These are phyloP conservation scores for Trichoderma sp. DNA, from an alignment of 2,329 filamentous ascomycete genomes.

Conservation along the genomic window DNA sequence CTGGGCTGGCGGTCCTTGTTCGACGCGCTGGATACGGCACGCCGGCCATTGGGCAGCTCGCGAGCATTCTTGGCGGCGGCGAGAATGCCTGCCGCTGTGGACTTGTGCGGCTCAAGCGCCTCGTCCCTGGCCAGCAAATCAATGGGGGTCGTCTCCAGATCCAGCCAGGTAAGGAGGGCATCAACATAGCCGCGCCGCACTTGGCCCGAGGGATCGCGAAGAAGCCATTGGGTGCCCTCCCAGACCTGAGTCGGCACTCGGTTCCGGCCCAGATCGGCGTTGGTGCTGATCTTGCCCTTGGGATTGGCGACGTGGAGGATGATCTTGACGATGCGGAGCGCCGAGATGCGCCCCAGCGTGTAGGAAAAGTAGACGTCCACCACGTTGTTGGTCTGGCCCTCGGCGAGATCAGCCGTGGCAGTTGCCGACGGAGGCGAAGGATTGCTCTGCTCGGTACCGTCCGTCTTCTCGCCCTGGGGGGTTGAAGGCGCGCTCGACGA, in stretches of 20 bases:
- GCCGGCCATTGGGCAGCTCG: slow-evolving; percentile 49
- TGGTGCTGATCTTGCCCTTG: slow-evolving; percentile 55
- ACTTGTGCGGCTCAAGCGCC: slow-evolving; percentile 44
- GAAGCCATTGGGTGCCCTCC: slow-evolving; percentile 94
- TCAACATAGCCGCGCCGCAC: slow-evolving; percentile 85
- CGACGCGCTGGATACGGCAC: slow-evolving; percentile 67
- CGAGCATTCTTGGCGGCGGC: slow-evolving; percentile 36
- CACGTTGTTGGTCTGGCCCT: slow-evolving; percentile 43
- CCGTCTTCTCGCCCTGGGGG: slow-evolving; percentile 47
- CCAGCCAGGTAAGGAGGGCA: slow-evolving; percentile 78
- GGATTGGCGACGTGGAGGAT: slow-evolving; percentile 80
- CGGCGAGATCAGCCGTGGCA: slow-evolving; percentile 39
- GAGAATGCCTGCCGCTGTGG: slow-evolving; percentile 26
- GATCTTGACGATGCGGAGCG: slow-evolving; percentile 75
- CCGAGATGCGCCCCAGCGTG: slow-evolving; percentile 56
- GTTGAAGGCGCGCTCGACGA: slow-evolving; percentile 44
- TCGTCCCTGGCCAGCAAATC: slow-evolving; percentile 64
- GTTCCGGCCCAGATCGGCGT: slow-evolving; percentile 65
- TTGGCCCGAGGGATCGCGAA: slow-evolving; percentile 72
- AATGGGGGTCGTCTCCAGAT: slow-evolving; percentile 67
- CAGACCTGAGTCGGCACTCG: slow-evolving; percentile 78
- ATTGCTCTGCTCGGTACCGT: slow-evolving; percentile 31
- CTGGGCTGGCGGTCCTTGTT: slow-evolving; percentile 51
- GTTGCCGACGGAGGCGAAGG: slow-evolving; percentile 33
- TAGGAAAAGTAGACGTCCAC: slow-evolving; percentile 52